A percentile compares a stretch with the other conserved stretches of the same genome.
phyloP scores from a whole-genome alignment of 177 flowering plant genomes.

The Vitis hybrid region DNA sequence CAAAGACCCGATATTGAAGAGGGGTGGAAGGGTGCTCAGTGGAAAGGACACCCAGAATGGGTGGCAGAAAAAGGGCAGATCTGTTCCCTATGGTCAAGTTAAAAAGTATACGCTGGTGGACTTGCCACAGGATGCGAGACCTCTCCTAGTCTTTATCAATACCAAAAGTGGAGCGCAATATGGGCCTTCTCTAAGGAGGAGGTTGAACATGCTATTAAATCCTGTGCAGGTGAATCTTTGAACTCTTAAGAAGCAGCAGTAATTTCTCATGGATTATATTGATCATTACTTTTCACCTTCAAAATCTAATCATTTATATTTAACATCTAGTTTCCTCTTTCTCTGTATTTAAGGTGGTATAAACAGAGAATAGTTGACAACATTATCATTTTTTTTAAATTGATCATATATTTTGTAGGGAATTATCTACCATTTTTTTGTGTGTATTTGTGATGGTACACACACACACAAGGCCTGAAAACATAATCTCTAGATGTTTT shows the following conservation, averaged over 20 bases:
- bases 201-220: constrained; percentile 70
- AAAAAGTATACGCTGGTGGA: constrained; percentile 47
- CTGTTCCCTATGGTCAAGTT: constrained; percentile 8
- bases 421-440: too few species aligned
- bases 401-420: too few species aligned
- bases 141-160: constrained; percentile 79
- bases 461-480: too few species aligned
- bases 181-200: constrained; percentile 55
- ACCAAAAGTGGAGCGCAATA: constrained; percentile 75
- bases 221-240: constrained; percentile 65
- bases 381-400: too few species aligned
- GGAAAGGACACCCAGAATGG: constrained; percentile 24
- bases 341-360: too few species aligned
- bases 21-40: constrained; percentile 16
- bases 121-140: constrained; percentile 72
- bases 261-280: not conserved
- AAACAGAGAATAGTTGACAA: too few species aligned
- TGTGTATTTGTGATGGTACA: too few species aligned
- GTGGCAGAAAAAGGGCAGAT: constrained; percentile 24
- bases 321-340: not conserved
- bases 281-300: not conserved
- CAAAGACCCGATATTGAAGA: constrained; percentile 21
- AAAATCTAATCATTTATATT: too few species aligned
- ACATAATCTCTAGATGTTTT: too few species aligned
- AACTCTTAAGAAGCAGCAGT: not conserved